Base-by-base conservation (phyloP, 352 stramenopile genomes). In the Globisporangium splendens region DNA sequence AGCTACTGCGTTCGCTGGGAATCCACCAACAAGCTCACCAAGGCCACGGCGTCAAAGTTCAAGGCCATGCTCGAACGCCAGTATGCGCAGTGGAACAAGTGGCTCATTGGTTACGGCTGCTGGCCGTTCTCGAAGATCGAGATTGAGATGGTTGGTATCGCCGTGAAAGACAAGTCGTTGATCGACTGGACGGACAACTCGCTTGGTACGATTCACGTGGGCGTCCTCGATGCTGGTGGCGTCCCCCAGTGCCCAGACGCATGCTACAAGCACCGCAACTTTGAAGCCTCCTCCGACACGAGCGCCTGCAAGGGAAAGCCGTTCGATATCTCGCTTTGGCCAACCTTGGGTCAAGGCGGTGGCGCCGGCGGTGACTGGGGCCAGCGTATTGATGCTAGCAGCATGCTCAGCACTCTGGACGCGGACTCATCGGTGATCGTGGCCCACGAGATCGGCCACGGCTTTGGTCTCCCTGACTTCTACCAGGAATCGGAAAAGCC, bases 1-100 rank as follows among this genome's bases (percentile, higher is more conserved):
- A 71, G 47, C 46, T 79, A 79, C 70, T 83, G 73, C 56, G 46
- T 83, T 15, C 73, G 73, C 33, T 83, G 73, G 70, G 70, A 83
- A 49, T 74, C 67, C 47, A 82, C 67, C 13, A 64, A 82, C 41
- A 70, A 66, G 43, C 68, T 83, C 8, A 62, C 68, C 22, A 75
- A 77, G 49, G 49, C 57, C 2, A 61, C 65, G 14, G 72, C 72
- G 12, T 66, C 64, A 56, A 75, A 82, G 67, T 79, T 83, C 43
- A 56, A 77, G 50, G 56, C 62, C 22, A 77, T 83, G 68, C 68
- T 79, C 20, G 72, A 76, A 20, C 56, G 62, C 8, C 66, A 74
- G 61, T 72, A 63, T 60, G 65, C 62, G 42, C 59, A 63, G 15
- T 77, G 69, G 69, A 77, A 77, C 55, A 46, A 68, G 49, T 79